phyloP scores from a whole-genome alignment of 1,284 basidiomycete genomes.

The Xerocomus minutiporus region DNA sequence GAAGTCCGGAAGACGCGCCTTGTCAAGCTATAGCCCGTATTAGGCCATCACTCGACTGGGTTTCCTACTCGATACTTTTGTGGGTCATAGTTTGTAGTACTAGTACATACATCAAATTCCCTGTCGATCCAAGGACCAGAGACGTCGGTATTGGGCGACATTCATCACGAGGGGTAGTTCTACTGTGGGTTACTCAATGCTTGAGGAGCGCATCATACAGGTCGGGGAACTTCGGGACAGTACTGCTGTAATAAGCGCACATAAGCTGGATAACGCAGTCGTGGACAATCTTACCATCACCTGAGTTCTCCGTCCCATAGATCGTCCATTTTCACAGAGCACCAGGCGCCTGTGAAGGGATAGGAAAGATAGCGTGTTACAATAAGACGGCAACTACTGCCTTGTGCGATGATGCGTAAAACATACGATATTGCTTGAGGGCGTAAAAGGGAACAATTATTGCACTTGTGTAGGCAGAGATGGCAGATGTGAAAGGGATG shows the following conservation, averaged over 20 bases:
- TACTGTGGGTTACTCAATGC: slow-evolving; percentile 15
- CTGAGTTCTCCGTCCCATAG: background rate
- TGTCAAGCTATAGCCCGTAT: slow-evolving; percentile 11
- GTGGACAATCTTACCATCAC: slow-evolving; percentile 15
- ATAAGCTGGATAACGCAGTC: background rate
- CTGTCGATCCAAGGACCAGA: slow-evolving; percentile 5
- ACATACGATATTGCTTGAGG: slow-evolving; percentile 33
- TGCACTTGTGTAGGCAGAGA: slow-evolving; percentile 28
- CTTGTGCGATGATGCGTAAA: slow-evolving; percentile 19
- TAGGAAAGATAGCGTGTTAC: slow-evolving; percentile 18
- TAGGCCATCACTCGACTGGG: background rate
- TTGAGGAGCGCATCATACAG: slow-evolving; percentile 3
- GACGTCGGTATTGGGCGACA: slow-evolving; percentile 7
- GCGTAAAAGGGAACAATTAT: slow-evolving; percentile 27
- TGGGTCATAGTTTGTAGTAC: slow-evolving; percentile 8
- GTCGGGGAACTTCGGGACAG: background rate
- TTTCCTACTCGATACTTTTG: slow-evolving; percentile 2
- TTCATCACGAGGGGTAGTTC: slow-evolving; percentile 10
- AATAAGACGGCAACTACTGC: slow-evolving; percentile 19
- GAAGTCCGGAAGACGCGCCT: slow-evolving; percentile 25
- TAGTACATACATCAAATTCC: slow-evolving; percentile 16
- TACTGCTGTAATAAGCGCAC: slow-evolving; percentile 1
- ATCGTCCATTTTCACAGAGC: slow-evolving; percentile 6
- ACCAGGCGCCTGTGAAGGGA: slow-evolving; percentile 12
- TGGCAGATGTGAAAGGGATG: slow-evolving; percentile 16